Evolutionary conservation across 768 basidiomycete genomes (phyloP).

Genomic region (Pleurotus tuber-regium): DNA sequence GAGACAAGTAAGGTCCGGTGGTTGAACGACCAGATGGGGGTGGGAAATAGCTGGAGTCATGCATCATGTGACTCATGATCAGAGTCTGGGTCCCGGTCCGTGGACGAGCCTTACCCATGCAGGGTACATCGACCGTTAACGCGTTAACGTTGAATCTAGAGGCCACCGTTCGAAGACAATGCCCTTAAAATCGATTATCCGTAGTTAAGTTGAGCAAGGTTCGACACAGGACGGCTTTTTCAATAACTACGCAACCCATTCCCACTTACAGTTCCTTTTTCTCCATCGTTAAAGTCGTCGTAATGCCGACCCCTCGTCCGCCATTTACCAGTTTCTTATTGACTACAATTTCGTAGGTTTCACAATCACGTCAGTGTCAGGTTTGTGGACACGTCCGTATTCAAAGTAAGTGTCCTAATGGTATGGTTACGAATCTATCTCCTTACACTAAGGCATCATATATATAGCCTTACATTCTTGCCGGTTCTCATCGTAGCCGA

Average conservation of each 20-base stretch:
- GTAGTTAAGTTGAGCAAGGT: no score
- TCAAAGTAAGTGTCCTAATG: constrained; percentile 23
- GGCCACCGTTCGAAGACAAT: no score
- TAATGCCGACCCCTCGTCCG: constrained; percentile 34
- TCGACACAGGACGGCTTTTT: constrained; percentile 6
- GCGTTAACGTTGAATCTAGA: no score
- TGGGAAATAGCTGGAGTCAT: no score
- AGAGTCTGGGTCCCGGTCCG: no score
- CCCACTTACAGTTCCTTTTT: constrained; percentile 29
- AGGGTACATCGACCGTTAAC: no score
- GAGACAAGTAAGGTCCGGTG: no score
- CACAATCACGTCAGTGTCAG: constrained; percentile 25
- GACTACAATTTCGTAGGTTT: constrained; percentile 17
- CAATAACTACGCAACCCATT: neutral
- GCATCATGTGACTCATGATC: no score
- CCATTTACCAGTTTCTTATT: neutral
- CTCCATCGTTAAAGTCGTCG: constrained; percentile 23
- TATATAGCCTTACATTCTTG: constrained; percentile 23
- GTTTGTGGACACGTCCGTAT: constrained; percentile 36
- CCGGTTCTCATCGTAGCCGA: constrained; percentile 27
- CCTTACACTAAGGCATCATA: neutral
- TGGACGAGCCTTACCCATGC: no score
- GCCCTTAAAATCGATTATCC: no score
- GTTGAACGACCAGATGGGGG: no score
- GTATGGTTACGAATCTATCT: neutral